A percentile compares a stretch with the other conserved stretches of the same genome.
Evolutionary conservation across 2,329 filamentous ascomycete genomes (phyloP).

Genomic region (Epichloe coenophiala): DNA sequence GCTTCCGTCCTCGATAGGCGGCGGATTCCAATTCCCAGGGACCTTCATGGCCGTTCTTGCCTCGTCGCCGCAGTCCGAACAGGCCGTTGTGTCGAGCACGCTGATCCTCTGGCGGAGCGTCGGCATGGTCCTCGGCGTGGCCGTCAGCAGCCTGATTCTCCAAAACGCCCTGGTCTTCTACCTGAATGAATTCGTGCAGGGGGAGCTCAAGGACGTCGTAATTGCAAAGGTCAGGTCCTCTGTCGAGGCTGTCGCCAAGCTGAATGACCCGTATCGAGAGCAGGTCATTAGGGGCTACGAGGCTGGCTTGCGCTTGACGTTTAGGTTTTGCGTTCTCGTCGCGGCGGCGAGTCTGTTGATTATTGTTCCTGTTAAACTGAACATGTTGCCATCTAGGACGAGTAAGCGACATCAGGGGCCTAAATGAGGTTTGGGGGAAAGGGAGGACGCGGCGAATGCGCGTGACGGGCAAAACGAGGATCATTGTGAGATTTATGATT

Average conservation of each 20-base stretch:
- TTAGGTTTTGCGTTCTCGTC: conserved; percentile 29
- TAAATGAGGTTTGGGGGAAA: neutral
- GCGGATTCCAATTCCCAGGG: conserved; percentile 51
- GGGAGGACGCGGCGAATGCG: neutral
- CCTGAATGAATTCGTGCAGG: conserved; percentile 44
- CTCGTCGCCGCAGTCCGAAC: conserved; percentile 43
- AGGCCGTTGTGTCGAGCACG: conserved; percentile 57
- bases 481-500: no score
- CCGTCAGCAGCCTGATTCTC: conserved; percentile 55
- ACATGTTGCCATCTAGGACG: conserved; percentile 33
- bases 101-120: conserved; percentile 59
- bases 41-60: conserved; percentile 51
- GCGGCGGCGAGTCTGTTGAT: conserved; percentile 34
- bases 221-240: conserved; percentile 37
- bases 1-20: conserved; percentile 41
- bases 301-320: conserved; percentile 33
- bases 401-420: neutral
- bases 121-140: conserved; percentile 61
- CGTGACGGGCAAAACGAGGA: no score
- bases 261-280: conserved; percentile 32
- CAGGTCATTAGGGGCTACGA: conserved; percentile 45
- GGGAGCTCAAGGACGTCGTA: conserved; percentile 38
- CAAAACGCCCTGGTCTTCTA: conserved; percentile 55
- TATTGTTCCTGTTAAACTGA: conserved; percentile 39
- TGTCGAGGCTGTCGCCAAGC: conserved; percentile 36